Evolutionary conservation across 2,329 filamentous ascomycete species (phyloP), one percentile per base, ranked within the genome.

Genomic region (Monosporascus ibericus): DNA sequence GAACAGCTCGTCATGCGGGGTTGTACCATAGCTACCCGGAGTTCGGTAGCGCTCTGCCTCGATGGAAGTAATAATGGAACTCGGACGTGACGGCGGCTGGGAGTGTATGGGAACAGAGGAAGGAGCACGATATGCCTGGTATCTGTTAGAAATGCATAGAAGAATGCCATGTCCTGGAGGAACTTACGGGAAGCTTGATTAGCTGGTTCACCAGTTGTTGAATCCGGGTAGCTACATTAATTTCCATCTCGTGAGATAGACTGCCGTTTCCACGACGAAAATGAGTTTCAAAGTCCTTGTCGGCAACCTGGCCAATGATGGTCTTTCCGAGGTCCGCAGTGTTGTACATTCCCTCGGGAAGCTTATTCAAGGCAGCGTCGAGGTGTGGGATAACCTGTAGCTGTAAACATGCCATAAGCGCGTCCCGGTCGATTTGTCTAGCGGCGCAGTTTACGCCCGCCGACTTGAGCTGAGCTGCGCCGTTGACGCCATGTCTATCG

Each of bases 311-410:
- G 14, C 56, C 49, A 14, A 61, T 59, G 6, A 65, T 53, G 25
- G 30, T 56, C 14, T 49, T 55, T 3, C 62, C 63, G 4, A 66
- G 56, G 30, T 48, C 56, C 27, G 61, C 57, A 3, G 61, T 46
- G 44, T 66, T 56, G 52, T 59, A 65, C 3, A 57, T 11, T 3
- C 48, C 49, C 17, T 49, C 15, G 22, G 59, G 40, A 0, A 66
- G 52, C n/a, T 40, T 40, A 17, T 46, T 42, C 1, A 59, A 49
- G 1, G 56, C 62, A 2, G 51, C 54, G n/a, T 65, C 64, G 6
- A 66, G 52, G 30, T 66, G 58, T 5, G 64, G 64, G 17, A 65
- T 63, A 15, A 66, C 60, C 48, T 66, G 64, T 2, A 6, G 20
- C n/a, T 62, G 55, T 6, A 66, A 48, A 47, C 63, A 66, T 36